phyloP scores from a whole-genome alignment of 2,329 filamentous ascomycete genomes.

The Ambrosiella cleistominuta region DNA sequence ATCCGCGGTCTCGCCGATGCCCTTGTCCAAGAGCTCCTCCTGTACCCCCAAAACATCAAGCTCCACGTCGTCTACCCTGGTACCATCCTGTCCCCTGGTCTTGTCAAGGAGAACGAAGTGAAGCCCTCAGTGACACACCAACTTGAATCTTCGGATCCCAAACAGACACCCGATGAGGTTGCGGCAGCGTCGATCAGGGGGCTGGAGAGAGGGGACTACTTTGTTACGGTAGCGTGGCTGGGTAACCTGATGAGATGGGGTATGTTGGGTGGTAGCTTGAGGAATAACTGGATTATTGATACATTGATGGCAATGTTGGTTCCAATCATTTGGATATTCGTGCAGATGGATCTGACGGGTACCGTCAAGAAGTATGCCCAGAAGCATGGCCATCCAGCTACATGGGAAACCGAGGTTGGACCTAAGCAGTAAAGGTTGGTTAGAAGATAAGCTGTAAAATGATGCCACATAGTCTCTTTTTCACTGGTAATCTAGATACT shows the following conservation, averaged over 20 bases:
- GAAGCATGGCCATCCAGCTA: conserved; percentile 40
- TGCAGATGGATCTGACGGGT: conserved; percentile 35
- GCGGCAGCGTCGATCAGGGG: conserved; percentile 52
- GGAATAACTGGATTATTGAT: conserved; percentile 44
- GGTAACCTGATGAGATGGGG: conserved; percentile 54
- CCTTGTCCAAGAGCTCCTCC: conserved; percentile 62
- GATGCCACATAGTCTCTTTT: too few species aligned
- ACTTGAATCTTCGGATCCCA: conserved; percentile 67
- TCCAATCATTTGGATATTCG: conserved; percentile 39
- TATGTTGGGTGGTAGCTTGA: conserved; percentile 34
- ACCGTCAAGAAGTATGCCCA: conserved; percentile 40
- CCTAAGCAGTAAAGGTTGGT: conserved; percentile 1
- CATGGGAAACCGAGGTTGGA: conserved; percentile 19
- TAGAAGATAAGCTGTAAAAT: background rate
- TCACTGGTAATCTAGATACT: too few species aligned
- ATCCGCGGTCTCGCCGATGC: conserved; percentile 69
- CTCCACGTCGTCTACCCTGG: conserved; percentile 73
- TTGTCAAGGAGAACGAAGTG: conserved; percentile 53
- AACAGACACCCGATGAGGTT: conserved; percentile 62
- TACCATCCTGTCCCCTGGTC: conserved; percentile 61
- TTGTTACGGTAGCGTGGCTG: conserved; percentile 59
- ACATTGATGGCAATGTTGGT: conserved; percentile 37
- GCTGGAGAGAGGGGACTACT: conserved; percentile 63
- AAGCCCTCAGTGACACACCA: conserved; percentile 69
- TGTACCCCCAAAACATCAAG: conserved; percentile 72